These are phyloP conservation scores for Xerocomellus dryophilus DNA, from an alignment of 768 basidiomycete genomes.

Conservation along the genomic window DNA sequence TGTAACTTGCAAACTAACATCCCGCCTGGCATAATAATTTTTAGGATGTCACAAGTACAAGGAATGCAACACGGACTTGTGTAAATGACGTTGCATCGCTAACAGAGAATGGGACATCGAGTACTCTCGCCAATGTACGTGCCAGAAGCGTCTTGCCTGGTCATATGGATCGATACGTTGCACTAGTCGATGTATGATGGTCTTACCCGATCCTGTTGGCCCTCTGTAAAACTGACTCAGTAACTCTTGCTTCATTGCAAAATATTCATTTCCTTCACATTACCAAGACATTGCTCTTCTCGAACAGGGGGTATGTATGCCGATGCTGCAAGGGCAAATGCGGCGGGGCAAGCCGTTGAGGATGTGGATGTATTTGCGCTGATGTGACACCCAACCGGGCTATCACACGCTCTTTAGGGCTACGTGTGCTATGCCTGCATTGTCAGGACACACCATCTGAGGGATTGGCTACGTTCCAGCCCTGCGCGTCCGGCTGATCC, in stretches of 20 bases:
- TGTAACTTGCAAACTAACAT: slow-evolving; percentile 46
- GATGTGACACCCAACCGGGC: slow-evolving; percentile 45
- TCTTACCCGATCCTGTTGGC: slow-evolving; percentile 79
- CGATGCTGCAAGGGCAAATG: slow-evolving; percentile 39
- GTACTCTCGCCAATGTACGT: slow-evolving; percentile 83
- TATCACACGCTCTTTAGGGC: slow-evolving; percentile 13
- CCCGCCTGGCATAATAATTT: slow-evolving; percentile 50
- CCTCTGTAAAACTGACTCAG: slow-evolving; percentile 45
- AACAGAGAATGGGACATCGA: slow-evolving; percentile 93
- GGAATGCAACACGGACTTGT: slow-evolving; percentile 48
- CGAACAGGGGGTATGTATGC: slow-evolving; percentile 60
- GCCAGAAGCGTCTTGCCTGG: slow-evolving; percentile 87
- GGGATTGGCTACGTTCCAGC: slow-evolving; percentile 26
- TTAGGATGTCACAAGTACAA: slow-evolving; percentile 2
- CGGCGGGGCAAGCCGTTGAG: slow-evolving; percentile 36
- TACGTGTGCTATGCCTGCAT: not conserved
- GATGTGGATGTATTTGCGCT: slow-evolving; percentile 64
- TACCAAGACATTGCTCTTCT: slow-evolving; percentile 95
- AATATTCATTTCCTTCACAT: slow-evolving; percentile 51
- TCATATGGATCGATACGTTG: slow-evolving; percentile 1
- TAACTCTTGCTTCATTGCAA: not conserved
- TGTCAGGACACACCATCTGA: slow-evolving; percentile 30
- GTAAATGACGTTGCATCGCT: slow-evolving; percentile 95
- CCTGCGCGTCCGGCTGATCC: slow-evolving; percentile 30
- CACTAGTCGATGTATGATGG: slow-evolving; percentile 11